A percentile compares a stretch with the other conserved stretches of the same genome.
Conservation (phyloP, 1,139 yeast species). For the Taphrina flavorubra region DNA sequence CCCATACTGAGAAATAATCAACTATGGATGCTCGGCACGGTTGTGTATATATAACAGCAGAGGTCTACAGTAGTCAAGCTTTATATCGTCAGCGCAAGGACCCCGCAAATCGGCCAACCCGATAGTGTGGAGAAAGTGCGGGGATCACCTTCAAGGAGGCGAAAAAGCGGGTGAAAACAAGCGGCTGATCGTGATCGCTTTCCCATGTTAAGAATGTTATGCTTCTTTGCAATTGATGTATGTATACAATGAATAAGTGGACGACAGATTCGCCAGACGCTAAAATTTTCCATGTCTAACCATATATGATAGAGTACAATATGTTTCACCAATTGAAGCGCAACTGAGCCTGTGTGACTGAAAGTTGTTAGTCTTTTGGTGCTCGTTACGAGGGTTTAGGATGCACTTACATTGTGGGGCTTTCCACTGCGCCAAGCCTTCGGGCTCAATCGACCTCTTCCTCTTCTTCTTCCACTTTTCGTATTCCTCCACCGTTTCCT, state of each 20-base stretch:
- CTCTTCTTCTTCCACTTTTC: conserved; percentile 76
- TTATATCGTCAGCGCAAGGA: background rate
- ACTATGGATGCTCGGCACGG: too few species aligned
- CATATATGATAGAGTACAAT: background rate
- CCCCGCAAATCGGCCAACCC: conserved; percentile 11
- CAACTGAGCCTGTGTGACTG: conserved; percentile 36
- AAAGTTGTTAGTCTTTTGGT: background rate
- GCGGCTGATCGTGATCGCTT: background rate
- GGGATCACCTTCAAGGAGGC: background rate
- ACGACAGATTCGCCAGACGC: background rate
- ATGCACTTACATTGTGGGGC: conserved; percentile 63
- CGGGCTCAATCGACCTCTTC: conserved; percentile 69
- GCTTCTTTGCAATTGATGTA: background rate
- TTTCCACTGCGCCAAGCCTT: conserved; percentile 73
- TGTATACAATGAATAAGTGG: background rate
- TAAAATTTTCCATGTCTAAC: background rate
- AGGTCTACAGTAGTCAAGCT: too few species aligned
- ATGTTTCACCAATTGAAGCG: conserved; percentile 35
- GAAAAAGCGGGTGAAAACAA: background rate
- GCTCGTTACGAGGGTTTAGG: background rate
- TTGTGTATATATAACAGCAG: too few species aligned
- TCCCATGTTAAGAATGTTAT: too few species aligned
- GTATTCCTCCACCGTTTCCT: conserved; percentile 76
- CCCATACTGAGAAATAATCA: background rate
- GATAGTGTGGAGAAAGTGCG: conserved; percentile 20